These are phyloP conservation scores for Fusarium anguioides DNA, from an alignment of 2,329 filamentous ascomycete genomes.

Conservation along the genomic window DNA sequence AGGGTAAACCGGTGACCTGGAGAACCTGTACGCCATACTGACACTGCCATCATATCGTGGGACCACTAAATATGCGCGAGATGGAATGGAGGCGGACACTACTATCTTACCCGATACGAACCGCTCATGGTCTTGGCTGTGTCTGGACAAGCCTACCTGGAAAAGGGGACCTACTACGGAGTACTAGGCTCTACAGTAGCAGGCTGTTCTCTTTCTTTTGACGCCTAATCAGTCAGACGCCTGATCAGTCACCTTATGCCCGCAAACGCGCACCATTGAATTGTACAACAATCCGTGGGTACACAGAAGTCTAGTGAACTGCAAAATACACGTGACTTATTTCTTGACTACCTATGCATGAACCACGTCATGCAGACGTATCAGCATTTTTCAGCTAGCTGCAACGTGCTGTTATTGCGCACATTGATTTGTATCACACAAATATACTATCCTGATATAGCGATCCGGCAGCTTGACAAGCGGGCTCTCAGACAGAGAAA, in stretches of 20 bases:
- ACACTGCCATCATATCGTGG: neutral
- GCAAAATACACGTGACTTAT: neutral
- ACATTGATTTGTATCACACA: neutral
- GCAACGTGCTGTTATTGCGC: neutral
- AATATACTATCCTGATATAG: neutral
- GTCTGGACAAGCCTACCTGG: neutral
- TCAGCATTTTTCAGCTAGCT: neutral
- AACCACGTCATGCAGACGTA: neutral
- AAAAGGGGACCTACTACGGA: neutral
- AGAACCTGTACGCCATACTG: neutral
- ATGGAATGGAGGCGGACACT: constrained; percentile 14
- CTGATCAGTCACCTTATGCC: neutral
- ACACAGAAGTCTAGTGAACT: neutral
- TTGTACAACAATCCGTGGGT: neutral
- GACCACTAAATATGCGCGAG: constrained; percentile 7
- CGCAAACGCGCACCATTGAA: neutral
- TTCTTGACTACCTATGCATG: neutral
- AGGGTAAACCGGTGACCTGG: neutral
- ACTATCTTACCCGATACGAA: constrained; percentile 1
- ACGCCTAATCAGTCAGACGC: too few species aligned
- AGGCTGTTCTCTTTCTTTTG: too few species aligned
- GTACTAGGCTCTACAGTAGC: too few species aligned
- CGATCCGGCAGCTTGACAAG: neutral
- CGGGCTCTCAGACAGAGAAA: neutral
- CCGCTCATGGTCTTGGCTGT: neutral